These are phyloP conservation scores for Tephrocybe sp. DNA, from an alignment of 768 basidiomycete genomes.

Conservation along the genomic window DNA sequence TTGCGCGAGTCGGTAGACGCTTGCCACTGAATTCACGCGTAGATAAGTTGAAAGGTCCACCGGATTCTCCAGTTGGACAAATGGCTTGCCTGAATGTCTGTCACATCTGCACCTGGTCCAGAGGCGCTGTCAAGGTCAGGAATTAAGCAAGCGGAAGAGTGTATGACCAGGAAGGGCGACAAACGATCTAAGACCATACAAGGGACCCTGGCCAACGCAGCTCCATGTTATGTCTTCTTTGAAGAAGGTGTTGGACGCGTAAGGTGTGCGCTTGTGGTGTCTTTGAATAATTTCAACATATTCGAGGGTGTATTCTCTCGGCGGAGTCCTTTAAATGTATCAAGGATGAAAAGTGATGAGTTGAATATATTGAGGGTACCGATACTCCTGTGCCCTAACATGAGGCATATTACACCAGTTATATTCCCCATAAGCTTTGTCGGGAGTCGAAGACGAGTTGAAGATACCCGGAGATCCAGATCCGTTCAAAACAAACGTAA, in stretches of 20 bases:
- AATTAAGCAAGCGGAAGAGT: neutral
- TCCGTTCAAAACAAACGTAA: constrained; percentile 41
- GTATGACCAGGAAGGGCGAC: neutral
- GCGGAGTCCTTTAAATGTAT: constrained; percentile 29
- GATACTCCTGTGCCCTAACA: constrained; percentile 43
- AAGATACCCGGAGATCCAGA: constrained; percentile 48
- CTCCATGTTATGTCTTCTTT: constrained; percentile 46
- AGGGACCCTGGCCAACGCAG: constrained; percentile 41
- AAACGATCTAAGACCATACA: constrained; percentile 31
- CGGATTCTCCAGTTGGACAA: too few relatives aligned
- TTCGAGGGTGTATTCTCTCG: constrained; percentile 35
- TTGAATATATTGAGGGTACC: constrained; percentile 23
- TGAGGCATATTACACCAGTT: constrained; percentile 62
- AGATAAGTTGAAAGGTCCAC: neutral
- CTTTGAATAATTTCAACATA: constrained; percentile 54
- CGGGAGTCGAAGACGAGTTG: constrained; percentile 38
- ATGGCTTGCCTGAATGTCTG: constrained; percentile 33
- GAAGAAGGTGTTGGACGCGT: constrained; percentile 50
- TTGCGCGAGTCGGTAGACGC: constrained; percentile 36
- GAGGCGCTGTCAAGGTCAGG: constrained; percentile 17
- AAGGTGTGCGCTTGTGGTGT: constrained; percentile 56
- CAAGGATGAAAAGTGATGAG: neutral
- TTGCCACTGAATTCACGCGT: constrained; percentile 38
- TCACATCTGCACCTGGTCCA: constrained; percentile 25
- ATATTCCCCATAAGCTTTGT: constrained; percentile 41